Base-by-base conservation (phyloP, 768 basidiomycete species). In the Chlorophyllum brunneum region DNA sequence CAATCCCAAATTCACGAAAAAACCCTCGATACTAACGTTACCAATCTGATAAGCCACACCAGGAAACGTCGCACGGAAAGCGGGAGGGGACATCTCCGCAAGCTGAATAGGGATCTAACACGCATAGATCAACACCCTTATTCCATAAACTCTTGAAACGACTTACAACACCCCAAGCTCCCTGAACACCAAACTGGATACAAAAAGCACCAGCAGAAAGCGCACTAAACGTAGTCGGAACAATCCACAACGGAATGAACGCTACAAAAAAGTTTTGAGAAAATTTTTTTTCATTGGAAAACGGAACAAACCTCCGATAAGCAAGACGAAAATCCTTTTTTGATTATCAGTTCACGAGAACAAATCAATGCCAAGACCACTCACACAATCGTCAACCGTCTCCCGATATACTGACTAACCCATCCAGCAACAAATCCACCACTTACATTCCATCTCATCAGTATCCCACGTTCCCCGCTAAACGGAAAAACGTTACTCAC, bases 121-220 rank as follows among this genome's bases (percentile, higher is more conserved):
- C 3, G 9, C 42, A 5, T 26, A n/a, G 11, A 24, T 76, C 74
- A 4, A 74, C 79, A 1, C 74, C 75, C 51, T 76, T 63, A 63
- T 80, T 43, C 26, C 16, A 16, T 18, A 15, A n/a, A 6, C 7
- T 8, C 31, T 9, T 18, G 69, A 72, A 77, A 56, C 76, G 10
- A 64, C 86, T 58, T 62, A 91, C 88, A 9, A 91, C 85, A 59
- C 90, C 90, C 88, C 89, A 92, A 31, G 90, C 92, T 1, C 91
- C 92, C 64, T 95, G 93, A 0, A 95, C 89, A 45, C 89, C 90
- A 58, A 90, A 81, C 61, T 94, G 92, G 13, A 92, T 72, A 59
- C 80, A 92, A 70, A 95, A 95, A 0, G 91, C 92, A 7, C 91
- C 91, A 0, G 89, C 90, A 0, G 88, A 62, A 7, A 97, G 83